Evolutionary conservation across 2,329 filamentous ascomycete species (phyloP), one percentile per base, ranked within the genome.

Genomic region (Pseudopithomyces chartarum): DNA sequence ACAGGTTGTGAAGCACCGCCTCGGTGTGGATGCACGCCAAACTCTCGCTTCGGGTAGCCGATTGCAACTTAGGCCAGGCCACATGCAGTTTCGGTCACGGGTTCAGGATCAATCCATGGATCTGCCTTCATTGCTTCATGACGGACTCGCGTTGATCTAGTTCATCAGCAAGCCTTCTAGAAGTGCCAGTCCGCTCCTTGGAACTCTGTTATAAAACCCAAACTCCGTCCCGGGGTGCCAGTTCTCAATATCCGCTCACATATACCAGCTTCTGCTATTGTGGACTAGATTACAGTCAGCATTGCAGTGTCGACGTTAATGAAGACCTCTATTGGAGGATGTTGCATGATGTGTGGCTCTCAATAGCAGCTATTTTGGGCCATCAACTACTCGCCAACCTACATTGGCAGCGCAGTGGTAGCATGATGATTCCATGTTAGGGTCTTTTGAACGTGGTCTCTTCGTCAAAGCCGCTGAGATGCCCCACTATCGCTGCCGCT

Each of bases 271-370:
- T 8, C 33, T 46, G 32, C 45, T 38, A 32, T 48, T 38, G 23
- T 33, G 33, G 45, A 50, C 49, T 46, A 19, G 45, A 51, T 43
- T 23, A 55, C 33, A 52, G 54, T 56, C 49, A 52, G 54, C 45
- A 51, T 48, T 54, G 29, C 44, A 17, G 36, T 26, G 38, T 42
- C 50, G 47, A 48, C 38, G 13, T 34, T 20, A 32, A 29, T 20
- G 44, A 34, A 19, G 23, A 42, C 50, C 26, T 23, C 50, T 50
- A 49, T 50, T 46, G 45, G 52, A 43, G 33, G 38, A 26, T 17
- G 51, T 33, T 40, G 55, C 55, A 57, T 57, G 23, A 54, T 32
- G 38, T 51, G 55, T 50, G 55, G 55, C 43, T 36, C 22, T 52
- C 32, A 29, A 52, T 36, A 26, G 1, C 32, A 43, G 36, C 52